Evolutionary conservation across 208 protist species (phyloP).

Genomic region (Leishmania guyanensis): DNA sequence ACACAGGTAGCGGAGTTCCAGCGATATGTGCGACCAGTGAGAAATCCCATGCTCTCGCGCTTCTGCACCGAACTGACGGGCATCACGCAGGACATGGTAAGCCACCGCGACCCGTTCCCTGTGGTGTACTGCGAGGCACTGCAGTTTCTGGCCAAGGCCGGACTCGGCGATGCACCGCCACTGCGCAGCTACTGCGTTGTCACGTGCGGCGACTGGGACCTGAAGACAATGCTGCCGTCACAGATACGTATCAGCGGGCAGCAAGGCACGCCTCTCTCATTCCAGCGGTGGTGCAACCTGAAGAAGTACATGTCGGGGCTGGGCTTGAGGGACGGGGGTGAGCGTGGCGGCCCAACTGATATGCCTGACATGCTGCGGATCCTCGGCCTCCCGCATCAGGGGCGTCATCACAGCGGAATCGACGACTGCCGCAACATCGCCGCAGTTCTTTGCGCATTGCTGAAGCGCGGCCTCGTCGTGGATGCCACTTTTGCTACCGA

Average conservation of each 20-base stretch:
- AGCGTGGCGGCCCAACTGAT: neutral
- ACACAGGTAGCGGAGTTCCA: conserved; percentile 79
- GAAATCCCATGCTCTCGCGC: conserved; percentile 48
- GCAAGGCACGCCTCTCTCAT: conserved; percentile 25
- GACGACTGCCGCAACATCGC: conserved; percentile 95
- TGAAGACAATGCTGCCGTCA: conserved; percentile 82
- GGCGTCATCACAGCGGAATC: conserved; percentile 92
- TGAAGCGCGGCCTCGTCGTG: conserved; percentile 49
- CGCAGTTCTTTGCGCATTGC: conserved; percentile 49
- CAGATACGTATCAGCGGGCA: conserved; percentile 50
- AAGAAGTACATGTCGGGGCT: conserved; percentile 73
- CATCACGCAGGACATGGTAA: conserved; percentile 77
- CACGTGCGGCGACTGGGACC: conserved; percentile 95
- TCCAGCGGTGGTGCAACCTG: conserved; percentile 89
- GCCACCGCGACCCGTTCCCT: conserved; percentile 58
- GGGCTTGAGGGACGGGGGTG: neutral
- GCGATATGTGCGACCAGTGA: conserved; percentile 84
- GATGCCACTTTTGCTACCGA: conserved; percentile 25
- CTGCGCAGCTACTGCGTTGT: conserved; percentile 81
- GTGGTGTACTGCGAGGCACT: conserved; percentile 63
- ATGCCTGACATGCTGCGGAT: conserved; percentile 76
- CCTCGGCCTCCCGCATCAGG: conserved; percentile 66
- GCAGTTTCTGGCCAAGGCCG: conserved; percentile 47
- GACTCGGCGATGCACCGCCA: conserved; percentile 53
- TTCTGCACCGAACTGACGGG: conserved; percentile 91